Evolutionary conservation across 2,329 filamentous ascomycete species (phyloP), one percentile per base, ranked within the genome.

Genomic region (Capronia americana): DNA sequence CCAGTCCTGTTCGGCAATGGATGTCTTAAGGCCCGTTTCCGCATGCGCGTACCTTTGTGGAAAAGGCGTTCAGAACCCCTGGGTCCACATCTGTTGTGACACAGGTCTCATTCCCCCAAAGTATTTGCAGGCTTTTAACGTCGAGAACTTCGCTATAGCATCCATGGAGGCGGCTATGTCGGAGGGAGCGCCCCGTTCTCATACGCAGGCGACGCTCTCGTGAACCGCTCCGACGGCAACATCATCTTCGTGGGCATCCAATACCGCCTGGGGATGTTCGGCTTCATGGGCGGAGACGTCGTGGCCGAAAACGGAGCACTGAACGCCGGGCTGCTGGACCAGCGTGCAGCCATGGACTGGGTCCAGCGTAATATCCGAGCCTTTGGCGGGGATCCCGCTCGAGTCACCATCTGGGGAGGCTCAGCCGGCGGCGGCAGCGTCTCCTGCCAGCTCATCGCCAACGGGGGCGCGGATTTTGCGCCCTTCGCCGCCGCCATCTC

Each of bases 241-340:
- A 58, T 72, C 8, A 79, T 96, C 55, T 92, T 88, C 61, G 91
- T 94, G 0, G 85, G 88, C 0, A 87, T 93, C 74, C 93, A 93
- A 78, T 93, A 96, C 78, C 88, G 91, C 1, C 81, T 92, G 0
- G 89, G 86, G 6, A 90, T 87, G 0, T 93, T 92, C 67, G 91
- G 91, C 0, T 93, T 93, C 78, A 58, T 66, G 59, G 64, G 64
- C 38, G 60, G 60, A 11, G 63, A 60, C 28, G 54, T 28, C 30
- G 53, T 65, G 32, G 44, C 50, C 38, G 51, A 57, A 26, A 61
- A 62, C 28, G 64, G 63, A 12, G 54, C 57, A 14, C 14, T 61
- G 48, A 79, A 79, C 50, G 69, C 77, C 0, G 77, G 77, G n/a
- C 77, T 78, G 58, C 65, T 78, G 2, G 77, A 79, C 59, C 77